Conservation (phyloP, 768 basidiomycete genomes). For the Coprinopsis cinerea region DNA sequence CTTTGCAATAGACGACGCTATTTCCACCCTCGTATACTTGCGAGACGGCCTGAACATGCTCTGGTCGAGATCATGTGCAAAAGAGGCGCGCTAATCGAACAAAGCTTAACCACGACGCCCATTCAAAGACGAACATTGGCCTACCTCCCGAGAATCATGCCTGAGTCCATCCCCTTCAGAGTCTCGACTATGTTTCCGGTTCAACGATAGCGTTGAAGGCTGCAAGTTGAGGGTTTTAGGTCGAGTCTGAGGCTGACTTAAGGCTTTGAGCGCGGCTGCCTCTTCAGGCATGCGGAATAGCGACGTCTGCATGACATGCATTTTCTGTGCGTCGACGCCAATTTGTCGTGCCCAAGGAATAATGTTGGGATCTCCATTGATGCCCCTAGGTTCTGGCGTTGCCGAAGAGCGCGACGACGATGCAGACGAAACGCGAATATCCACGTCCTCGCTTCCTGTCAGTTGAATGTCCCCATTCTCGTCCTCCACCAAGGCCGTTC, state of each 20-base stretch:
- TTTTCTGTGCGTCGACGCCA: slow-evolving; percentile 79
- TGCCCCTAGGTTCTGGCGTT: slow-evolving; percentile 25
- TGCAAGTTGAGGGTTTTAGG: slow-evolving; percentile 26
- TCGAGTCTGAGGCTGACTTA: slow-evolving; percentile 32
- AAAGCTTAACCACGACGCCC: slow-evolving; percentile 1
- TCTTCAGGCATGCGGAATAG: slow-evolving; percentile 77
- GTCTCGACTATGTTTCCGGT: slow-evolving; percentile 72
- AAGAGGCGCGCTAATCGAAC: slow-evolving; percentile 56
- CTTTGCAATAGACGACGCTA: slow-evolving; percentile 55
- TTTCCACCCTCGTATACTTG: slow-evolving; percentile 74
- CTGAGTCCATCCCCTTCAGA: slow-evolving; percentile 68
- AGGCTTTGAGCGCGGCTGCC: slow-evolving; percentile 54
- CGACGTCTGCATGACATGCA: slow-evolving; percentile 92
- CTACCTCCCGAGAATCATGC: slow-evolving; percentile 55
- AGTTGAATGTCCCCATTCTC: slow-evolving; percentile 45
- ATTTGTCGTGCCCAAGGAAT: slow-evolving; percentile 69
- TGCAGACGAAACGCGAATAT: slow-evolving; percentile 26
- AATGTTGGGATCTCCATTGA: slow-evolving; percentile 38
- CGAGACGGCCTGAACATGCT: slow-evolving; percentile 66
- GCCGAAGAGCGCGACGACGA: slow-evolving; percentile 29
- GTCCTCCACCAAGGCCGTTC: slow-evolving; percentile 48
- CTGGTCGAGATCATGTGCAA: slow-evolving; percentile 67
- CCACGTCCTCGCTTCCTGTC: slow-evolving; percentile 43
- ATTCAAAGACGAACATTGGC: slow-evolving; percentile 16
- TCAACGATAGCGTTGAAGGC: slow-evolving; percentile 34